Conservation (phyloP, 768 basidiomycete genomes). For the Ramaria rubella region DNA sequence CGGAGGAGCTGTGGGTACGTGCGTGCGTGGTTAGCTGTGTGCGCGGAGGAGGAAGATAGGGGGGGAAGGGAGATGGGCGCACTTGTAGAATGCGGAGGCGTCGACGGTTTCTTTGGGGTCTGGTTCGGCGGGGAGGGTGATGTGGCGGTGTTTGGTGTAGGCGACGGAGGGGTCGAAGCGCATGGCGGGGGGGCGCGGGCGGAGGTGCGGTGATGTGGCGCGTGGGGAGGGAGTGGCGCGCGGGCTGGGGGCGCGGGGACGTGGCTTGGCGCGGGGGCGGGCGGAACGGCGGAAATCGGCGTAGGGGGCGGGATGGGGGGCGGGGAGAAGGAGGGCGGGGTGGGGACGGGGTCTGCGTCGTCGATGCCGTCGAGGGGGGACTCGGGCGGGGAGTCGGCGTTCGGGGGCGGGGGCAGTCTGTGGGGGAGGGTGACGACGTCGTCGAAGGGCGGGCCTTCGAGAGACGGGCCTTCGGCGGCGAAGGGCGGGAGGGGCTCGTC, state of each 20-base stretch:
- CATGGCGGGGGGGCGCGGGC: slow-evolving; percentile 10
- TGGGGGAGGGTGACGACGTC: slow-evolving; percentile 17
- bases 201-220: slow-evolving; percentile 6
- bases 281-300: slow-evolving; percentile 11
- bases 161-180: slow-evolving; percentile 44
- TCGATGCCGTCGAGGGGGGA: slow-evolving; percentile 12
- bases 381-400: slow-evolving; percentile 16
- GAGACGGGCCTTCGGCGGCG: slow-evolving; percentile 28
- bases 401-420: not conserved
- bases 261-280: slow-evolving; percentile 16
- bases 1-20: slow-evolving; percentile 45
- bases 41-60: not conserved
- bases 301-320: slow-evolving; percentile 19
- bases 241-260: slow-evolving; percentile 5
- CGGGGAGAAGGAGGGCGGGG: slow-evolving; percentile 14
- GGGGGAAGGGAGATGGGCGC: slow-evolving; percentile 13
- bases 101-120: slow-evolving; percentile 13
- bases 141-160: slow-evolving; percentile 26
- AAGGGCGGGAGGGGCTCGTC: slow-evolving; percentile 35
- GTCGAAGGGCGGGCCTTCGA: slow-evolving; percentile 34
- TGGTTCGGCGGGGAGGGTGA: slow-evolving; percentile 10
- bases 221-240: slow-evolving; percentile 9
- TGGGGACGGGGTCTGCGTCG: not conserved
- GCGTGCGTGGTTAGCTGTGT: slow-evolving; percentile 3
- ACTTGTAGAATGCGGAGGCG: slow-evolving; percentile 54